These are phyloP conservation scores for Amorphotheca resinae DNA, from an alignment of 495 filamentous ascomycete species.

Conservation along the genomic window DNA sequence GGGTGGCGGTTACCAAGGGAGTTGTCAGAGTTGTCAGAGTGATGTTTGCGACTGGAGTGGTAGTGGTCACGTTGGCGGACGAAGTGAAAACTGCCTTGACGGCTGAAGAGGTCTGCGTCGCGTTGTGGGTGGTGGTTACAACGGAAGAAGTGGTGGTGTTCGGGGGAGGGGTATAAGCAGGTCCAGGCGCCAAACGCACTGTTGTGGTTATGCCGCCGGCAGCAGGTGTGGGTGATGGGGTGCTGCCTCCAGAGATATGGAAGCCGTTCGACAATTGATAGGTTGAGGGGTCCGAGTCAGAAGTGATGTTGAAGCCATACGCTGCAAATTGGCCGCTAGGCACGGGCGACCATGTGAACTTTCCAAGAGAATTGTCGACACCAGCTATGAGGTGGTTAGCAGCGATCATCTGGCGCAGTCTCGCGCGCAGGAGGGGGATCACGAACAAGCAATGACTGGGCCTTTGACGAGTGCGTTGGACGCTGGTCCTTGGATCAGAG, in stretches of 20 bases:
- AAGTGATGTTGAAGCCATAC: constrained; percentile 14
- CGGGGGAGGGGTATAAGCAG: neutral
- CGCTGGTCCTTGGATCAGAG: constrained; percentile 13
- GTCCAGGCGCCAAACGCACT: neutral
- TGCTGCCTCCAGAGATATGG: constrained; percentile 8
- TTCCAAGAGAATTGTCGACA: constrained; percentile 7
- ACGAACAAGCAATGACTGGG: constrained; percentile 9
- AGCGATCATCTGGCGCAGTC: too few relatives aligned
- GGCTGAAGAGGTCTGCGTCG: neutral
- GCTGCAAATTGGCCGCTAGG: neutral
- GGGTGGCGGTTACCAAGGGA: neutral
- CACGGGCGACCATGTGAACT: constrained; percentile 7
- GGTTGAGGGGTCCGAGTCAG: constrained; percentile 6
- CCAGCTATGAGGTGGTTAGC: constrained; percentile 10
- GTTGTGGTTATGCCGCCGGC: neutral
- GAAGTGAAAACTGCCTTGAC: neutral
- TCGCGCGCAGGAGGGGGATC: neutral
- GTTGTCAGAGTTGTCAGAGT: constrained; percentile 1
- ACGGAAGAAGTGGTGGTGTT: neutral
- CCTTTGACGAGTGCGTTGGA: constrained; percentile 2
- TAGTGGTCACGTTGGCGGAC: constrained; percentile 3
- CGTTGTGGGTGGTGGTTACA: neutral
- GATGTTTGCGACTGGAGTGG: neutral
- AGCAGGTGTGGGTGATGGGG: neutral
- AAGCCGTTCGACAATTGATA: constrained; percentile 19